Percentiles rank a stretch among this genome's conserved stretches.
These are phyloP conservation scores for Candida michaelii DNA, from an alignment of 805 yeast genomes.

Conservation along the genomic window DNA sequence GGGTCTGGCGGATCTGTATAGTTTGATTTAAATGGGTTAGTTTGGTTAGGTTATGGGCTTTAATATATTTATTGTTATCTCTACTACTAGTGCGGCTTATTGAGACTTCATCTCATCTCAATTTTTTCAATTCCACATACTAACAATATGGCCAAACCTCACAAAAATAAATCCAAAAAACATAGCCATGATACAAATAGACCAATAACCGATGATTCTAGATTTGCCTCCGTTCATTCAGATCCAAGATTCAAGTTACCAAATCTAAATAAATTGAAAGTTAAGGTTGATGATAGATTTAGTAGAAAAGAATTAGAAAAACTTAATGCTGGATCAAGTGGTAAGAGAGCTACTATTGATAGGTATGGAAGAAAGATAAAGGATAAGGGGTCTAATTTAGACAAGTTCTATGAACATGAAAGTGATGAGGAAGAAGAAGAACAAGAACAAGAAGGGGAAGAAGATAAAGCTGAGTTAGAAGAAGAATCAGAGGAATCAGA, in stretches of 20 bases:
- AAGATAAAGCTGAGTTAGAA: constrained; percentile 22
- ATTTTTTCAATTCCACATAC: constrained; percentile 2
- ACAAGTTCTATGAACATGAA: constrained; percentile 55
- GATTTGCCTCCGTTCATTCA: constrained; percentile 74
- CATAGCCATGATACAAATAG: constrained; percentile 11
- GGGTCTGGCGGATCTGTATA: constrained; percentile 48
- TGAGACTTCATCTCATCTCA: constrained; percentile 7
- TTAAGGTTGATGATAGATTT: constrained; percentile 84
- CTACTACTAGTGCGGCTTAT: constrained; percentile 5
- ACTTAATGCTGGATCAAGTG: constrained; percentile 38
- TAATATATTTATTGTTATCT: background rate
- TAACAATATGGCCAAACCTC: constrained; percentile 3
- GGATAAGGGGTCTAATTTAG: constrained; percentile 53
- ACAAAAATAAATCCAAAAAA: constrained; percentile 10
- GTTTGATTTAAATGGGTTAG: background rate
- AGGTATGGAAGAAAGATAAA: constrained; percentile 77
- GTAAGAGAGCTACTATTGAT: constrained; percentile 72
- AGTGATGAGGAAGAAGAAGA: constrained; percentile 23
- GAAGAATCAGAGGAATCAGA: constrained; percentile 26
- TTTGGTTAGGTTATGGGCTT: background rate
- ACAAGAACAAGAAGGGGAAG: constrained; percentile 23
- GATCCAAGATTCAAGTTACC: constrained; percentile 90
- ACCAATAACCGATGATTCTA: constrained; percentile 59
- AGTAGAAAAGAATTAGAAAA: constrained; percentile 60
- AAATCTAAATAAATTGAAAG: constrained; percentile 64